Evolutionary conservation across 2,329 filamentous ascomycete genomes (phyloP).

Genomic region (Ascochyta koolunga): DNA sequence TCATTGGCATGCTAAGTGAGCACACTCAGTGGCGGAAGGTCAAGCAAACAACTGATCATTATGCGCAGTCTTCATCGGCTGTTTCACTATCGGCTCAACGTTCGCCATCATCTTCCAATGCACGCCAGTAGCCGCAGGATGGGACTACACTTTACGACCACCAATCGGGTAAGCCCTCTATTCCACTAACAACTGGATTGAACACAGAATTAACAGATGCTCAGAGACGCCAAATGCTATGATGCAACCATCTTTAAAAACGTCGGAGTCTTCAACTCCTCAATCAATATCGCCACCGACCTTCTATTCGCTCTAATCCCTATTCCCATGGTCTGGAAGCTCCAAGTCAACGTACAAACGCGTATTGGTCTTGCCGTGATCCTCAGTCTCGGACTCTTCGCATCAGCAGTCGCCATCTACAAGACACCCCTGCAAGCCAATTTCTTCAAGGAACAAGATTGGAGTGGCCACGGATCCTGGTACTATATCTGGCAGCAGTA

Average conservation of each 20-base stretch:
- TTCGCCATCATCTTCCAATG: slow-evolving; percentile 37
- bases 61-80: slow-evolving; percentile 18
- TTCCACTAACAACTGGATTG: too few species aligned
- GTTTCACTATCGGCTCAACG: slow-evolving; percentile 35
- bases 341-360: slow-evolving; percentile 51
- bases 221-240: slow-evolving; percentile 30
- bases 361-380: slow-evolving; percentile 46
- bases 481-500: slow-evolving; percentile 39
- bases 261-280: slow-evolving; percentile 56
- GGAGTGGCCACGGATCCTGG: slow-evolving; percentile 31
- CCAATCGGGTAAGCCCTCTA: slow-evolving; percentile 21
- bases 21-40: not conserved
- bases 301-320: slow-evolving; percentile 50
- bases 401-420: slow-evolving; percentile 31
- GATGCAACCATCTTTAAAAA: slow-evolving; percentile 50
- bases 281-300: slow-evolving; percentile 49
- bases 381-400: slow-evolving; percentile 47
- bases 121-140: slow-evolving; percentile 52
- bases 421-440: slow-evolving; percentile 36
- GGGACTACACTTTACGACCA: slow-evolving; percentile 44
- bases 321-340: slow-evolving; percentile 50
- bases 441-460: slow-evolving; percentile 37
- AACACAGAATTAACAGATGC: too few species aligned
- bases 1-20: slow-evolving; percentile 53
- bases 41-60: not conserved